phyloP scores from a whole-genome alignment of 2,329 filamentous ascomycete genomes.

The Calonectria honghensis region DNA sequence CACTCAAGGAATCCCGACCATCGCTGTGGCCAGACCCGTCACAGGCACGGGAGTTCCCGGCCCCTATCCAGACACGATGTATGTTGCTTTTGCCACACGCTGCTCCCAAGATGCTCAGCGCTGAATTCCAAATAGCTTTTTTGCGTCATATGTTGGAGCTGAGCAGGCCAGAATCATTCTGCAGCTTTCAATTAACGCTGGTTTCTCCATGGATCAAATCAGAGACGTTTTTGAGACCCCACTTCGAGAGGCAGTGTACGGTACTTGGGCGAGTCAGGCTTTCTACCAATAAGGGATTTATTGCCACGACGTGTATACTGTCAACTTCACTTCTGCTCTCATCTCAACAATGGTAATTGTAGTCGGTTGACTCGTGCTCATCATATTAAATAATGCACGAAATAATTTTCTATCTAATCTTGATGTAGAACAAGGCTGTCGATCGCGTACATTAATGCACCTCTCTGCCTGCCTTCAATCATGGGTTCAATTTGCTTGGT shows the following conservation, averaged over 20 bases:
- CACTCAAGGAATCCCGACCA: slow-evolving; percentile 53
- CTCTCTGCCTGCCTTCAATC: not conserved
- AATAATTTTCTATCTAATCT: not conserved
- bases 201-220: slow-evolving; percentile 55
- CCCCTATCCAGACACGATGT: slow-evolving; percentile 43
- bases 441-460: not conserved
- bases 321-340: not conserved
- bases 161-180: slow-evolving; percentile 59
- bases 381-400: not conserved
- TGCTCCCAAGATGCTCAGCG: fast-evolving
- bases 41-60: slow-evolving; percentile 54
- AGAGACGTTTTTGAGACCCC: slow-evolving; percentile 55
- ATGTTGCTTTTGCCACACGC: not conserved
- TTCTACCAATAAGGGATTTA: not conserved
- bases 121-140: slow-evolving; percentile 46
- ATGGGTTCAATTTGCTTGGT: not conserved
- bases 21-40: slow-evolving; percentile 56
- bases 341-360: not conserved
- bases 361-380: not conserved
- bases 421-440: not conserved
- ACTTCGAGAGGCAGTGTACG: slow-evolving; percentile 38
- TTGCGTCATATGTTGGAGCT: slow-evolving; percentile 54
- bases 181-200: slow-evolving; percentile 57
- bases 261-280: slow-evolving; percentile 27
- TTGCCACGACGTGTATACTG: not conserved